These are phyloP conservation scores for Catenaria anguillulae DNA, from an alignment of 371 early-diverging fungal genomes.

Conservation along the genomic window DNA sequence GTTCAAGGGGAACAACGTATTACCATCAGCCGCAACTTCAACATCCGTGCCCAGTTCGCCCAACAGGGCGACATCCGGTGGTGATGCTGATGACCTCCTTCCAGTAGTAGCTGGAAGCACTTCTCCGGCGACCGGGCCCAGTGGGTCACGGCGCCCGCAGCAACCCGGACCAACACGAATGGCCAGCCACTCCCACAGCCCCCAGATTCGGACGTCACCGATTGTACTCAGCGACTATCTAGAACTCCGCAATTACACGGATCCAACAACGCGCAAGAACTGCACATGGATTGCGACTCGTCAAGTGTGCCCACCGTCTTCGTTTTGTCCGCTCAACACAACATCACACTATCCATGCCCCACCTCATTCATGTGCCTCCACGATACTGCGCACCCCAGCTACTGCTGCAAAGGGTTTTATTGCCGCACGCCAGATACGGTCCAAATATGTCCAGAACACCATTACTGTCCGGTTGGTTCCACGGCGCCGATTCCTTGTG, in stretches of 20 bases:
- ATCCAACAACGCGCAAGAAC: not conserved
- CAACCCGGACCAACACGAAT: no score
- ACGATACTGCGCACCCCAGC: slow-evolving; percentile 27
- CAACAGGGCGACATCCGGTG: no score
- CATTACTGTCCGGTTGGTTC: slow-evolving; percentile 13
- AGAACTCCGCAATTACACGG: not conserved
- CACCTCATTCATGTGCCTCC: slow-evolving; percentile 9
- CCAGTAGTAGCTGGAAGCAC: no score
- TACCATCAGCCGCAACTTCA: no score
- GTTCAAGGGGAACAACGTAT: no score
- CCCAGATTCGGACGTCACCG: no score
- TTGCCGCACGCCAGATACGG: slow-evolving; percentile 8
- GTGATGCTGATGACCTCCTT: no score
- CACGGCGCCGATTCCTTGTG: slow-evolving; percentile 2
- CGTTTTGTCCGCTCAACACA: not conserved
- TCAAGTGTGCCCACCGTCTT: not conserved
- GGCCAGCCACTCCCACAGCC: no score
- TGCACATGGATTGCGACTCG: not conserved
- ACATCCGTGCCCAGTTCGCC: no score
- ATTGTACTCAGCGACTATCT: not conserved
- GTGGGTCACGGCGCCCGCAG: no score
- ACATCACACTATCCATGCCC: not conserved
- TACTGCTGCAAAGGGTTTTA: slow-evolving; percentile 29
- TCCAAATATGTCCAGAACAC: slow-evolving; percentile 7
- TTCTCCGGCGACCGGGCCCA: no score